Evolutionary conservation across 1,284 basidiomycete species (phyloP).

Genomic region (Moesziomyces antarcticus): DNA sequence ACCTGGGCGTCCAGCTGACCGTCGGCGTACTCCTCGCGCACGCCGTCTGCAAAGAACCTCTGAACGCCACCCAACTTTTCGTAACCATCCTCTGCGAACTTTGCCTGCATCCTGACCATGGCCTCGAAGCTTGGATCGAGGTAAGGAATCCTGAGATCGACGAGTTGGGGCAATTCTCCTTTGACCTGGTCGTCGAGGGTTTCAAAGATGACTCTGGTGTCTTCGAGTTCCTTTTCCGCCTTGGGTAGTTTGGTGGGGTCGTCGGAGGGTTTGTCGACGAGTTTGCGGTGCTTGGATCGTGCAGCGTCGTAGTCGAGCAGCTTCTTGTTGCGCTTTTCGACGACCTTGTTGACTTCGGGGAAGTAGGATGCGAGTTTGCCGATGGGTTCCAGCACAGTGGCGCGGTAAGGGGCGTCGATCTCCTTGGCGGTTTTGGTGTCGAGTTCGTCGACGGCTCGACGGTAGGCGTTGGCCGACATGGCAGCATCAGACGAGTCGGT

Average conservation of each 20-base stretch:
- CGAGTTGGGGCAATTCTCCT: conserved; percentile 86
- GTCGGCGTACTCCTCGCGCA: conserved; percentile 83
- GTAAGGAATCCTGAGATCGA: conserved; percentile 95
- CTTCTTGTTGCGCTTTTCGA: conserved; percentile 96
- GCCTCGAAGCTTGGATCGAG: conserved; percentile 98
- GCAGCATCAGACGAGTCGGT: conserved; percentile 76
- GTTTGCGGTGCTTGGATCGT: conserved; percentile 78
- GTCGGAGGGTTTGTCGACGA: conserved; percentile 91
- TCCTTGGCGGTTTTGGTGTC: conserved; percentile 87
- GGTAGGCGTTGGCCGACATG: conserved; percentile 97
- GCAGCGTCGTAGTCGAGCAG: conserved; percentile 95
- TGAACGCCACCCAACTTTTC: conserved; percentile 97
- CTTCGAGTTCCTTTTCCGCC: conserved; percentile 95
- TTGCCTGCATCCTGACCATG: conserved; percentile 93
- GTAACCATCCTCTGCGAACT: conserved; percentile 97
- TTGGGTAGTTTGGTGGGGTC: conserved; percentile 89
- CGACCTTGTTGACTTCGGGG: conserved; percentile 91
- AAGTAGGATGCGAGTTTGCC: conserved; percentile 97
- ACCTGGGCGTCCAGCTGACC: conserved; percentile 96
- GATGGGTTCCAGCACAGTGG: conserved; percentile 89
- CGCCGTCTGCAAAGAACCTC: conserved; percentile 73
- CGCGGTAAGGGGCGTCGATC: conserved; percentile 90
- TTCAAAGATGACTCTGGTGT: conserved; percentile 91
- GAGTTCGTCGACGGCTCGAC: conserved; percentile 91
- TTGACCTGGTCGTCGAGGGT: conserved; percentile 92